Evolutionary conservation across 176 grass and related monocot genomes (phyloP), one percentile per base, ranked within the genome.

Genomic region (Oryza australiensis): DNA sequence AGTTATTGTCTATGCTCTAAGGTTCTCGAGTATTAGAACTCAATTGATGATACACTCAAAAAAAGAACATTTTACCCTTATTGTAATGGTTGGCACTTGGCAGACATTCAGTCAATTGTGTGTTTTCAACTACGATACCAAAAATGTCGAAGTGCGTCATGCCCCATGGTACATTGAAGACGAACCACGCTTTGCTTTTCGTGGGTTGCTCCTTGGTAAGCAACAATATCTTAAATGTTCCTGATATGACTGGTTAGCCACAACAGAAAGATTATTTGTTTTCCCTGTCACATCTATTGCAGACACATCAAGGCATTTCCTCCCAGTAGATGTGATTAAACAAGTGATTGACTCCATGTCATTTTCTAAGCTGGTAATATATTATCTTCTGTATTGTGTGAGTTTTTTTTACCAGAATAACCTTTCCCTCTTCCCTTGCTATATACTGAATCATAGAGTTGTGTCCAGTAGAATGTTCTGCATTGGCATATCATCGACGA

Each of bases 401-500:
- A 51, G 59, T 89, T 88, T 59, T 76, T 32, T 62, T 71, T 71
- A 59, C 35, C 5, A 48, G 46, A 80, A 66, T 38, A 70, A 69
- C 26, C 26, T 78, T 33, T 84, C 30, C 60, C 57, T 78, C 15
- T 38, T 73, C 80, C 26, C n/a, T 82, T 14, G 2, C 3, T 8
- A 64, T 87, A 45, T 91, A 42, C 87, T 95, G 60, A 98, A 74
- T 80, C 65, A 70, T 82, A 24, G 33, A 68, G 67, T 88, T 89
- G 20, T 86, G 84, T 93, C 88, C 92, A 95, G 90, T 98, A 98
- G 95, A 98, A 95, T 72, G 93, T 98, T 91, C 92, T 95, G 88
- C 95, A 98, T 82, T 98, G 95, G 95, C 95, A 98, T 89, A 95
- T 98, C 78, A 91, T 98, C 88, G 93, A 98, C 43, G 88, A 93